Percentiles rank a stretch among this genome's conserved stretches.
phyloP scores from a whole-genome alignment of 78 protist genomes.

The Fonticula alba region DNA sequence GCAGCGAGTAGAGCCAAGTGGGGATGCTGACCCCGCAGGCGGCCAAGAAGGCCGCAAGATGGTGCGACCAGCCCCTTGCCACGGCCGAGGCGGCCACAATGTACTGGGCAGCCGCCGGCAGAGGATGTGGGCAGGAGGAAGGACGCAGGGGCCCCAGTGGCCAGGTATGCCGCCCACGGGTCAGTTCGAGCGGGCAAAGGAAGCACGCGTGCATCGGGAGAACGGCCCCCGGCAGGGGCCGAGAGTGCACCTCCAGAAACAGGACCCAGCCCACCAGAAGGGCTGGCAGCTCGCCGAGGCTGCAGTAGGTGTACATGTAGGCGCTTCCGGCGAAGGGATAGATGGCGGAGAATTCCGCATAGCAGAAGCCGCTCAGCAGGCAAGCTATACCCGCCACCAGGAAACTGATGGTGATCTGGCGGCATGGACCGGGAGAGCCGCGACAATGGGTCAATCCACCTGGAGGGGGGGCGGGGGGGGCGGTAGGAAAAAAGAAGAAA shows the following conservation, averaged over 20 bases:
- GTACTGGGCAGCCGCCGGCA: no score
- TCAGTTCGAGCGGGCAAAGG: no score
- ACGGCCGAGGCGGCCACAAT: conserved; percentile 37
- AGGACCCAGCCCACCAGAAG: conserved; percentile 36
- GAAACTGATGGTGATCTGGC: conserved; percentile 14
- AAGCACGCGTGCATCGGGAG: no score
- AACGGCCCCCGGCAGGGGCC: no score
- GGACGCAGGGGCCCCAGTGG: no score
- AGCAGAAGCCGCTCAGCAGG: conserved; percentile 25
- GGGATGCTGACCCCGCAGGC: background rate
- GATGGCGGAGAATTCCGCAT: conserved; percentile 40
- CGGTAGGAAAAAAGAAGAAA: no score
- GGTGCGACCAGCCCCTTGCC: conserved; percentile 37
- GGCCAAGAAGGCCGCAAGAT: conserved; percentile 12
- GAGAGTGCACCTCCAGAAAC: conserved; percentile 16
- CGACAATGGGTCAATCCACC: no score
- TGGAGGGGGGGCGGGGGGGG: no score
- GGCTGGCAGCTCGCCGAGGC: conserved; percentile 33
- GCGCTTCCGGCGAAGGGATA: conserved; percentile 25
- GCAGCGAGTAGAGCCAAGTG: background rate
- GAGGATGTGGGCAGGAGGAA: no score
- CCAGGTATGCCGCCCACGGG: no score
- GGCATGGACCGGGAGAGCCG: no score
- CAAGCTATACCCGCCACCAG: conserved; percentile 23
- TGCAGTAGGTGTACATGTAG: conserved; percentile 21